These are phyloP conservation scores for Forsythia viridissima DNA, from an alignment of 257 asterid genomes.

Conservation along the genomic window DNA sequence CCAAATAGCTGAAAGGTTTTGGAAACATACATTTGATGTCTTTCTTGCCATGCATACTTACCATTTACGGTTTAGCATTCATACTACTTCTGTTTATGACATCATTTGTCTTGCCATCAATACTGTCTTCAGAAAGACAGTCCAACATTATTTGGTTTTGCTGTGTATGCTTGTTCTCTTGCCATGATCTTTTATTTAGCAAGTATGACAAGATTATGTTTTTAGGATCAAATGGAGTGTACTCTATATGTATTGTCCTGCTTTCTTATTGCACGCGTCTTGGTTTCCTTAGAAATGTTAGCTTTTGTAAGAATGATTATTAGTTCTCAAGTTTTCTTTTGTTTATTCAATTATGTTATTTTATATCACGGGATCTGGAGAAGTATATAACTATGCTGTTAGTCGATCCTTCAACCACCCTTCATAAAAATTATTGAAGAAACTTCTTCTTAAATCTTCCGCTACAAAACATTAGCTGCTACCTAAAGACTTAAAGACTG, in stretches of 20 bases:
- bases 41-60: background rate
- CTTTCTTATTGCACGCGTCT: background rate
- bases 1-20: background rate
- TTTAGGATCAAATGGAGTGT: background rate
- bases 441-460: too few relatives aligned
- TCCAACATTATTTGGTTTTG: conserved; percentile 13
- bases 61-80: background rate
- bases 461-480: too few relatives aligned
- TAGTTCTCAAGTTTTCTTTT: background rate
- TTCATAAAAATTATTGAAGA: too few relatives aligned
- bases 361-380: background rate
- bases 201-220: background rate
- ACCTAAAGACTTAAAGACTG: too few relatives aligned
- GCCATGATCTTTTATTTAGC: background rate
- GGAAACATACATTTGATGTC: background rate
- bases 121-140: conserved; percentile 9
- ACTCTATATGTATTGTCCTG: background rate
- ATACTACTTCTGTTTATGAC: background rate
- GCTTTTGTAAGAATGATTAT: background rate
- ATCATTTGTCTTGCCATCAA: conserved; percentile 5
- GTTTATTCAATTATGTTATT: background rate
- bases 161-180: background rate
- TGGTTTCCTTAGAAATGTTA: background rate
- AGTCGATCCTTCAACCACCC: background rate
- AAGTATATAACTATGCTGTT: background rate